Evolutionary conservation across 1,284 basidiomycete genomes (phyloP).

Genomic region (Stygiomarasmius scandens): DNA sequence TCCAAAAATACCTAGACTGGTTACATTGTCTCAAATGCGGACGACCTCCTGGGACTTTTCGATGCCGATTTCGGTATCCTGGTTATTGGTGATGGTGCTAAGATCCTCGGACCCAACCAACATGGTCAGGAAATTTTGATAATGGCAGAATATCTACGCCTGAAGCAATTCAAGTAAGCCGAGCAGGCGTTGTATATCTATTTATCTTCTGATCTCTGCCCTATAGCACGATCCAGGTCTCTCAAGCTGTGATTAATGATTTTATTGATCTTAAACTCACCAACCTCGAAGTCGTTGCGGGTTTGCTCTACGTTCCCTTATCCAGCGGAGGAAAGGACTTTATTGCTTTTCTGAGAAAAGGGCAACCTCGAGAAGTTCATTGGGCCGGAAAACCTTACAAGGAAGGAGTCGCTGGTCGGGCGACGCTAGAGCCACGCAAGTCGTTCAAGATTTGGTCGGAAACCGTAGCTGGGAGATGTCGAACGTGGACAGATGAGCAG

Average conservation of each 20-base stretch:
- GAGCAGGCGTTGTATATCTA: neutral
- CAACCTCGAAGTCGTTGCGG: constrained; percentile 76
- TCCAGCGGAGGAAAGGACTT: constrained; percentile 76
- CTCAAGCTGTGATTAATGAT: constrained; percentile 71
- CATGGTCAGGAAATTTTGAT: constrained; percentile 87
- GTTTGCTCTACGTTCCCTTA: constrained; percentile 79
- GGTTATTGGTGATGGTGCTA: constrained; percentile 85
- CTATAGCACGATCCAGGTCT: constrained; percentile 60
- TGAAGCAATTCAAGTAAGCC: constrained; percentile 73
- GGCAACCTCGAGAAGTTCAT: constrained; percentile 71
- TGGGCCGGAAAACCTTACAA: constrained; percentile 85
- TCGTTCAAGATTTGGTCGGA: constrained; percentile 88
- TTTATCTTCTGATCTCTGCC: neutral
- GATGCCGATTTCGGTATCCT: constrained; percentile 86
- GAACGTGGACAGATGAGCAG: constrained; percentile 87
- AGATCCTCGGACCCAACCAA: constrained; percentile 80
- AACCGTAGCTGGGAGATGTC: constrained; percentile 71
- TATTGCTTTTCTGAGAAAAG: constrained; percentile 82
- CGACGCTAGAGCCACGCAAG: constrained; percentile 70
- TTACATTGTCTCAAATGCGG: constrained; percentile 87
- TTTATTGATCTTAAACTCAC: constrained; percentile 76
- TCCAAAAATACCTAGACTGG: constrained; percentile 68
- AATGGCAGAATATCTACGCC: constrained; percentile 82
- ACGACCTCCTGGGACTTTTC: constrained; percentile 81
- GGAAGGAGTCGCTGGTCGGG: constrained; percentile 33